phyloP scores from a whole-genome alignment of 345 rosid genomes.

The Luvunga scandens region DNA sequence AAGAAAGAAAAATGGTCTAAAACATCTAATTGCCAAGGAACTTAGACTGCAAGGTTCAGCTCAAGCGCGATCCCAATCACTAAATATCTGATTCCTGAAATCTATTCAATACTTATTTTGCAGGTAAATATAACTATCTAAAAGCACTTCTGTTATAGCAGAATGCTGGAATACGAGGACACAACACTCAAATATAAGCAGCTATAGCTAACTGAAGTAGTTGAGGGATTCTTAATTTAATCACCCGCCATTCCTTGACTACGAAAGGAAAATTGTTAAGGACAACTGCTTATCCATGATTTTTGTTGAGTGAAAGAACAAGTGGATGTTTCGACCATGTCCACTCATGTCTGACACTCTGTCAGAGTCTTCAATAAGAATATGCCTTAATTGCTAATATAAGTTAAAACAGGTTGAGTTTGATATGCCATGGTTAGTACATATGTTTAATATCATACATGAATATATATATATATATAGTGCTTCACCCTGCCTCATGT shows the following conservation, averaged over 20 bases:
- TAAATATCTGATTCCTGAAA: background rate
- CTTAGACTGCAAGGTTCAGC: background rate
- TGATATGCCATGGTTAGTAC: background rate
- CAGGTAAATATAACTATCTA: background rate
- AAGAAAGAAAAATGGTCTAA: background rate
- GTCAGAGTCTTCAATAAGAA: background rate
- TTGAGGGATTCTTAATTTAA: background rate
- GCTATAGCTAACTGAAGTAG: background rate
- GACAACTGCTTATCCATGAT: background rate
- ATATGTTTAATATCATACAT: background rate
- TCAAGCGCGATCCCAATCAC: background rate
- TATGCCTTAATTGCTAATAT: background rate
- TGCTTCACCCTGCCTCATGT: background rate
- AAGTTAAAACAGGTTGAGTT: background rate
- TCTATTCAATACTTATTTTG: background rate
- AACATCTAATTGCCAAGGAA: background rate
- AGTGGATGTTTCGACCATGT: background rate
- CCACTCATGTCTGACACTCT: background rate
- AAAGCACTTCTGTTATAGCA: background rate
- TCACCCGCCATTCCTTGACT: background rate
- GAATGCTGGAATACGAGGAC: background rate
- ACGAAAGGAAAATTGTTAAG: background rate
- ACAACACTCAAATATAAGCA: background rate
- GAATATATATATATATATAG: too few relatives aligned
- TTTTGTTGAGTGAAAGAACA: background rate